These are phyloP conservation scores for Scenedesmus sp. DNA, from an alignment of 163 green algal species.

Conservation along the genomic window DNA sequence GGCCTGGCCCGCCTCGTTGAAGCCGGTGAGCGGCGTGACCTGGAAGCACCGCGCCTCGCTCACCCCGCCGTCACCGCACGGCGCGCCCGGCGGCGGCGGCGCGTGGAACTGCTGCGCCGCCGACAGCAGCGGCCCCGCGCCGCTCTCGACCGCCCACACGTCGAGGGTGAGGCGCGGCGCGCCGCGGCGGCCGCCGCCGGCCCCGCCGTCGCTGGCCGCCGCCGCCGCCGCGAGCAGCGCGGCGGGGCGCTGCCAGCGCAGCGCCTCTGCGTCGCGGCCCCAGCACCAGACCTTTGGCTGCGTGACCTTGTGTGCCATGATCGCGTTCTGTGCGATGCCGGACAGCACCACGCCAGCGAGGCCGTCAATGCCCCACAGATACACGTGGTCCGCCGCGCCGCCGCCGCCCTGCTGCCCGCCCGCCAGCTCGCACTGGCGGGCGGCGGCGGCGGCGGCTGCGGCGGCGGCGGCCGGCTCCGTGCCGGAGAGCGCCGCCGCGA, in stretches of 20 bases:
- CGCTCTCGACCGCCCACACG: slow-evolving; percentile 30
- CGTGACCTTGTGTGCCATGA: slow-evolving; percentile 28
- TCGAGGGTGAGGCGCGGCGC: slow-evolving; percentile 7
- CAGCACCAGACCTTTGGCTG: slow-evolving; percentile 60
- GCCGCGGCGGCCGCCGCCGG: slow-evolving; percentile 14
- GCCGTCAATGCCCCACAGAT: slow-evolving; percentile 69
- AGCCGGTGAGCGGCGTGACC: slow-evolving; percentile 33
- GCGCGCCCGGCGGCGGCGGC: background rate
- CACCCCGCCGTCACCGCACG: background rate
- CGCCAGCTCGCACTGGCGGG: background rate
- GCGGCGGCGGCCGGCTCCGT: background rate
- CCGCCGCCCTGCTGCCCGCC: background rate
- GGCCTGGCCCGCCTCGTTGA: slow-evolving; percentile 14
- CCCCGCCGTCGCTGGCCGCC: slow-evolving; percentile 1
- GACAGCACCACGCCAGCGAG: slow-evolving; percentile 63
- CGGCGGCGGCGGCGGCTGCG: slow-evolving; percentile 28
- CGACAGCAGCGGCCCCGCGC: slow-evolving; percentile 29
- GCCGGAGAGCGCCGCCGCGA: slow-evolving; percentile 35
- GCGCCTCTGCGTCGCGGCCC: slow-evolving; percentile 39
- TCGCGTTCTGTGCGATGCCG: slow-evolving; percentile 51
- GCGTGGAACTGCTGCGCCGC: slow-evolving; percentile 20
- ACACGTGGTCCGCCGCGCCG: slow-evolving; percentile 52
- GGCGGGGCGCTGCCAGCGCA: slow-evolving; percentile 37
- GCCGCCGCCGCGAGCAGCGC: slow-evolving; percentile 22
- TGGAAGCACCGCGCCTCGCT: slow-evolving; percentile 28